Base-by-base conservation (phyloP, 1,139 yeast species). In the Ogataea hybrid region DNA sequence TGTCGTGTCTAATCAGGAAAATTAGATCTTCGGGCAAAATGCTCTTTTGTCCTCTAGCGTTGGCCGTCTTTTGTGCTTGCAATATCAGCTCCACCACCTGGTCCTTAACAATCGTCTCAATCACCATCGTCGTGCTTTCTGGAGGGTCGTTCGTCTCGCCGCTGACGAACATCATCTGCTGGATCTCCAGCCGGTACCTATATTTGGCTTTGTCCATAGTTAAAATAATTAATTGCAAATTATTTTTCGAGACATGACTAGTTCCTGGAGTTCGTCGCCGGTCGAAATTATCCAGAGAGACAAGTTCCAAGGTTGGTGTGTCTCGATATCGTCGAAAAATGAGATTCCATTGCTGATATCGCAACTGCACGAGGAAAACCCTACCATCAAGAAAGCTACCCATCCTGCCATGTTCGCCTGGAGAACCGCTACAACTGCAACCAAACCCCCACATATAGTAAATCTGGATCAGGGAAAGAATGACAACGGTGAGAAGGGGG, bases 111-210 rank as follows among this genome's bases (percentile, higher is more conserved):
- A 92, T 88, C 60, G 92, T 98, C 61, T 92, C 99, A 32, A 92
- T 88, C 43, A 92, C 65, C 9, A 94, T 81, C 0, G 97, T 87
- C 1, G 97, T 88, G 52, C 87, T 95, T 8, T 84, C 73, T 0
- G 97, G 96, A 2, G 97, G 95, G 55, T 92, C 98, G 53, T 86
- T 87, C 1, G 94, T 80, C 63, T 92, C 97, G 2, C 98, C 99
- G 47, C 85, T 77, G 46, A 92, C 98, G 69, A 94, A 92, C 99
- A 92, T 92, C 98, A 92, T 94, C 69, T 89, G 96, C 62, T 87
- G 96, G 56, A 88, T 87, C 63, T 88, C 96, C 37, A 84, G 77
- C 44, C 95, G 70, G 61, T 87, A 88, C 59, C 81, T 79, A 66
- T 84, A 82, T 59, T 84, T 82, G 50, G 75, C 75, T 35, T 52